Evolutionary conservation across 2,329 filamentous ascomycete species (phyloP).

Genomic region (Beauveria sp.): DNA sequence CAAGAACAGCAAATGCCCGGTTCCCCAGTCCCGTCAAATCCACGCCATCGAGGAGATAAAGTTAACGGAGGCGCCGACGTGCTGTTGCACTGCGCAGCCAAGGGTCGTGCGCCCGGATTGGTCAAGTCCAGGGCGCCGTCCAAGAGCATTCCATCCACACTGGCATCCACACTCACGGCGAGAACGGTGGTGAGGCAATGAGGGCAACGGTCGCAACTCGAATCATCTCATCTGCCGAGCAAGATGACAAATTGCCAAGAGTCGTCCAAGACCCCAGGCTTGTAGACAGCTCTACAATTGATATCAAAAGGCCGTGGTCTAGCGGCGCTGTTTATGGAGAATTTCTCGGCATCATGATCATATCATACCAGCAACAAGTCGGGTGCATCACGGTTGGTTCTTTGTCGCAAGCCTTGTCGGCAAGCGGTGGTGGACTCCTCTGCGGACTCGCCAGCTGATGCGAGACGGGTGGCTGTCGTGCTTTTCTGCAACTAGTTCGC

Average conservation of each 20-base stretch:
- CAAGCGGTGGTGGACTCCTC: too few species aligned
- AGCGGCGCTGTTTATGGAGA: too few species aligned
- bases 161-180: slow-evolving; percentile 6
- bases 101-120: neutral
- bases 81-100: neutral
- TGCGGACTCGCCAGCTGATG: too few species aligned
- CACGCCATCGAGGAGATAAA: neutral
- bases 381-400: too few species aligned
- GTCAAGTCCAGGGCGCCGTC: neutral
- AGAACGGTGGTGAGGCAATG: slow-evolving; percentile 1
- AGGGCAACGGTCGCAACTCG: neutral
- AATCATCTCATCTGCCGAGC: neutral
- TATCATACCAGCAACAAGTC: too few species aligned
- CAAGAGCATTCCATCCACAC: neutral
- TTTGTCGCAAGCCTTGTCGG: too few species aligned
- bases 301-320: too few species aligned
- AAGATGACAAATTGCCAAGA: neutral
- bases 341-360: too few species aligned
- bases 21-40: neutral
- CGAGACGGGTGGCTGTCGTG: too few species aligned
- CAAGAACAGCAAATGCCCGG: neutral
- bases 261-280: too few species aligned
- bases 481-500: too few species aligned
- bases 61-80: neutral
- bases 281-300: too few species aligned